Evolutionary conservation across 2,329 filamentous ascomycete species (phyloP).

Genomic region (Cladosporium sp.): DNA sequence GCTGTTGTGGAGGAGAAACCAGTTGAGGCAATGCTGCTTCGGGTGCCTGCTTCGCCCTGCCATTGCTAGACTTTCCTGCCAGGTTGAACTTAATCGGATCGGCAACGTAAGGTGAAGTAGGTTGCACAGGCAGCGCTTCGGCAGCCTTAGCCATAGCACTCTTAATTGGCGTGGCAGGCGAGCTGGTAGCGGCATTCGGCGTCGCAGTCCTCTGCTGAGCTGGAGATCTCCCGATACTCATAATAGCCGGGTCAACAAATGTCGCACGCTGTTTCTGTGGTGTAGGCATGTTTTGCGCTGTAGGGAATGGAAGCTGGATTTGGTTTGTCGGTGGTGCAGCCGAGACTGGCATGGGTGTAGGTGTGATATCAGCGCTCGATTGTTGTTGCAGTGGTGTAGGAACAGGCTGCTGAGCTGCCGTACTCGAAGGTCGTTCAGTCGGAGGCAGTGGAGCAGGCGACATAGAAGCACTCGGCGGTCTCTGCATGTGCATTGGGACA

Average conservation of each 20-base stretch:
- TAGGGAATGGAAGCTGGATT: slow-evolving; percentile 18
- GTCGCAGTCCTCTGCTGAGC: slow-evolving; percentile 28
- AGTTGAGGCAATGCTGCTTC: not conserved
- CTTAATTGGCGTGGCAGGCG: slow-evolving; percentile 48
- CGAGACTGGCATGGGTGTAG: not conserved
- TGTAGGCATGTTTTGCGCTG: slow-evolving; percentile 23
- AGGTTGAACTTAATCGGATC: slow-evolving; percentile 28
- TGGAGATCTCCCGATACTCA: slow-evolving; percentile 61
- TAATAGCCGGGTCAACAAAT: slow-evolving; percentile 81
- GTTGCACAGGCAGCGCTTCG: slow-evolving; percentile 38
- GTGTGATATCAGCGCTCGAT: not conserved
- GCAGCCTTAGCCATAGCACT: slow-evolving; percentile 36
- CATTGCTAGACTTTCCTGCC: not conserved
- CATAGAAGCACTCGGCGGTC: slow-evolving; percentile 23
- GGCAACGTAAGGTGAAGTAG: slow-evolving; percentile 42
- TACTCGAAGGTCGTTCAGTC: not conserved
- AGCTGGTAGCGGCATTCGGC: slow-evolving; percentile 29
- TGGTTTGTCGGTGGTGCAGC: slow-evolving; percentile 1
- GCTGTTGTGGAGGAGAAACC: not conserved
- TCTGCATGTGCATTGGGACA: slow-evolving; percentile 22
- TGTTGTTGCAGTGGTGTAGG: not conserved
- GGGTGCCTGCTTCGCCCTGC: not conserved
- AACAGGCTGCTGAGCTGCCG: slow-evolving; percentile 18
- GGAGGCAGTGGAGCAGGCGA: not conserved
- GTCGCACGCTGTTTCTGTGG: slow-evolving; percentile 42